phyloP scores from a whole-genome alignment of 108 stramenopile genomes.

The Nitzschia inconspicua region DNA sequence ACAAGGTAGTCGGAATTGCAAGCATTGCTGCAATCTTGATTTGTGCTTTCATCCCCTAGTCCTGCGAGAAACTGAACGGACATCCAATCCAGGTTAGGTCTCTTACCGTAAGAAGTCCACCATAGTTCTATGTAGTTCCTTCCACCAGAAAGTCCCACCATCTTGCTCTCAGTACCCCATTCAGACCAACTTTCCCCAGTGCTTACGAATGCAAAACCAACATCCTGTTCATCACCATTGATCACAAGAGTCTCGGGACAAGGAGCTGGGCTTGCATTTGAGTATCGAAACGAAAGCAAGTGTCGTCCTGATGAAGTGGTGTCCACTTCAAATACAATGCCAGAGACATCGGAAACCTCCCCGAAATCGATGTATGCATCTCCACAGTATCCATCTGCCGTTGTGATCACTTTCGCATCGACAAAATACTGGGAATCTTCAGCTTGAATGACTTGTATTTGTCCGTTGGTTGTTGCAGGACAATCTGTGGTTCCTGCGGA shows the following conservation, averaged over 20 bases:
- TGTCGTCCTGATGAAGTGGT: not conserved
- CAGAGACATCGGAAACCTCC: not conserved
- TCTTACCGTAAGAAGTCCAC: not conserved
- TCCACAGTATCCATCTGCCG: not conserved
- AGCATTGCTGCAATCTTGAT: no score
- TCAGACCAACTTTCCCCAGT: not conserved
- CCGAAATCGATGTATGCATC: not conserved
- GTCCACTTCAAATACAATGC: not conserved
- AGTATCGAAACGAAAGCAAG: not conserved
- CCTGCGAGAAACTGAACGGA: not conserved
- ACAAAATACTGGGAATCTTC: not conserved
- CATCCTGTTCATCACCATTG: not conserved
- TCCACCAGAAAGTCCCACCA: not conserved
- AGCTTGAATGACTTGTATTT: not conserved
- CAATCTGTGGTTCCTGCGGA: not conserved
- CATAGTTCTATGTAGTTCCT: not conserved
- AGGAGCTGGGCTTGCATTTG: not conserved
- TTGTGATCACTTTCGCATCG: not conserved
- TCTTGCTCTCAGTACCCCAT: not conserved
- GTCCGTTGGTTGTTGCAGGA: not conserved
- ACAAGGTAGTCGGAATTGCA: no score
- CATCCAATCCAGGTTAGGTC: conserved; percentile 3
- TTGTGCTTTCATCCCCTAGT: no score
- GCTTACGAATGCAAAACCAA: not conserved
- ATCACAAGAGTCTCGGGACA: not conserved